Conservation (phyloP, 257 asterid species). For the Fraxinus pennsylvanica region DNA sequence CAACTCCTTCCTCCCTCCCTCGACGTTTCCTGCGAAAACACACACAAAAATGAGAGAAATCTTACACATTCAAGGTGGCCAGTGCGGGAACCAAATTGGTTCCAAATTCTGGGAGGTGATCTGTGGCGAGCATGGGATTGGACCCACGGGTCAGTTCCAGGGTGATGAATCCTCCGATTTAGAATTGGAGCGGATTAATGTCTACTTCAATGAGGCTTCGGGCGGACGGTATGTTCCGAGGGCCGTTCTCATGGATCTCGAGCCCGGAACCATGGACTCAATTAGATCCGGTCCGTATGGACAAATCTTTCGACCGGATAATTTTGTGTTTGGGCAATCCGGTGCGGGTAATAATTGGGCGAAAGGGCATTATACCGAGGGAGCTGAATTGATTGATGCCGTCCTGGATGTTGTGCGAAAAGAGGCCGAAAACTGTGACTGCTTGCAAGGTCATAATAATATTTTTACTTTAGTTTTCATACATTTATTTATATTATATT, state of each 20-base stretch:
- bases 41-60: constrained; percentile 67
- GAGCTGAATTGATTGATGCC: constrained; percentile 84
- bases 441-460: constrained; percentile 77
- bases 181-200: constrained; percentile 77
- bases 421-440: constrained; percentile 87
- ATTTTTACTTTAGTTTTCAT: background rate
- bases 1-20: background rate
- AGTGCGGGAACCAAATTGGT: constrained; percentile 91
- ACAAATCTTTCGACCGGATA: constrained; percentile 84
- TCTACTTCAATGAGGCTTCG: constrained; percentile 80
- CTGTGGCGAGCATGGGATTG: constrained; percentile 84
- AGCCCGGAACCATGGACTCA: constrained; percentile 92
- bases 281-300: constrained; percentile 87
- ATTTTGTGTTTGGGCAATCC: constrained; percentile 85
- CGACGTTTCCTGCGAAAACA: constrained; percentile 13
- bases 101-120: constrained; percentile 93
- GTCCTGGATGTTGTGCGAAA: constrained; percentile 88
- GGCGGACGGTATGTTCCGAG: constrained; percentile 89
- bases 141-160: constrained; percentile 61
- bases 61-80: constrained; percentile 86
- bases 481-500: background rate
- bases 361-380: constrained; percentile 86
- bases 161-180: constrained; percentile 55
- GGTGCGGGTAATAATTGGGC: constrained; percentile 96
- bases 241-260: constrained; percentile 94